A percentile compares a stretch with the other conserved stretches of the same genome.
Evolutionary conservation across 768 basidiomycete genomes (phyloP).

Genomic region (Crepidotus variabilis): DNA sequence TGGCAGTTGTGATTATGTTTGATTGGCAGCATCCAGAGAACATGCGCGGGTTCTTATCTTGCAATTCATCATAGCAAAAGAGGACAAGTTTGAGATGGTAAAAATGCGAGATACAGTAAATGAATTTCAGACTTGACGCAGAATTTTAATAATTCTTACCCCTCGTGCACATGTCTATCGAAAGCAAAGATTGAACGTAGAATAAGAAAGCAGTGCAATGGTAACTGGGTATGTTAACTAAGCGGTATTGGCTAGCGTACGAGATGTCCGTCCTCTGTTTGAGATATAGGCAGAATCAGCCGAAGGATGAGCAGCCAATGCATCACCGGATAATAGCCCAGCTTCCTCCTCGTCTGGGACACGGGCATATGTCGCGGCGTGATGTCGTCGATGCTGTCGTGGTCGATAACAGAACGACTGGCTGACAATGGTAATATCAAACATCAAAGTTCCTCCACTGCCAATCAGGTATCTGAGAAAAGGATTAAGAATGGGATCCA

Average conservation of each 20-base stretch:
- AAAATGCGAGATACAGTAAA: too few relatives aligned
- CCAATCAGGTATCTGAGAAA: slow-evolving; percentile 78
- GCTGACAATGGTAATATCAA: slow-evolving; percentile 87
- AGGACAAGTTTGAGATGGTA: too few relatives aligned
- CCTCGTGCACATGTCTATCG: too few relatives aligned
- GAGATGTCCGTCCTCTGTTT: slow-evolving; percentile 36
- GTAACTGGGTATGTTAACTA: slow-evolving; percentile 5
- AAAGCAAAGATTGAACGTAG: too few relatives aligned
- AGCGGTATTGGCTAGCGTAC: slow-evolving; percentile 19
- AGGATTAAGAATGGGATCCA: slow-evolving; percentile 2
- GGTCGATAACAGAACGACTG: slow-evolving; percentile 80
- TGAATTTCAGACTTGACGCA: too few relatives aligned
- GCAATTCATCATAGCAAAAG: too few relatives aligned
- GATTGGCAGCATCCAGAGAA: too few relatives aligned
- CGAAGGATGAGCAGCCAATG: slow-evolving; percentile 26
- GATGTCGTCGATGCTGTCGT: slow-evolving; percentile 33
- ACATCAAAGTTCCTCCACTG: slow-evolving; percentile 88
- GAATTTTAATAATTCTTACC: too few relatives aligned
- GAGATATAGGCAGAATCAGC: slow-evolving; percentile 22
- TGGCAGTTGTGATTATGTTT: too few relatives aligned
- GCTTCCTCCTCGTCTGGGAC: slow-evolving; percentile 43
- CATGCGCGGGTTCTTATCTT: too few relatives aligned
- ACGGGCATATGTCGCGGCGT: slow-evolving; percentile 18
- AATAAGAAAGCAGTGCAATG: too few relatives aligned
- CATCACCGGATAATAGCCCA: slow-evolving; percentile 42